Evolutionary conservation across 169 alveolate species (phyloP).

Genomic region (Plasmodium fragile): DNA sequence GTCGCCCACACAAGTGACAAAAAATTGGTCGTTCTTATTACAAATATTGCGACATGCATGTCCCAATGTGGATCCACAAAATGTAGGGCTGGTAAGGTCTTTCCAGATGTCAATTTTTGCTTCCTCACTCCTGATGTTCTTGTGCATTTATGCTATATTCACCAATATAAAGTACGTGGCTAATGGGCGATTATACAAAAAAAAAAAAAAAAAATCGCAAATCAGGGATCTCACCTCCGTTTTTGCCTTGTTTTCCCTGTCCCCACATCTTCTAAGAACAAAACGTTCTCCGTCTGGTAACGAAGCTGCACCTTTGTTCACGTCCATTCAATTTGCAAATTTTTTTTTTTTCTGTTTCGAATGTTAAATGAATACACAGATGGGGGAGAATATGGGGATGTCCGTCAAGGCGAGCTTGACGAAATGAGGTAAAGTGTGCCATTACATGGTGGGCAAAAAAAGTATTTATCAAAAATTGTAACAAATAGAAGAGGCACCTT

Average conservation of each 20-base stretch:
- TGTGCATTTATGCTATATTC: neutral
- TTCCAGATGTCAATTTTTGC: neutral
- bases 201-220: neutral
- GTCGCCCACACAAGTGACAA: neutral
- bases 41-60: neutral
- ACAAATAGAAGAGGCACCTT: neutral
- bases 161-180: neutral
- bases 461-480: neutral
- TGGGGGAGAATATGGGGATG: neutral
- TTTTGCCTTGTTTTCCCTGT: neutral
- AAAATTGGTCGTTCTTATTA: neutral
- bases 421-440: neutral
- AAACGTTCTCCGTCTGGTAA: neutral
- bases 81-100: neutral
- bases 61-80: neutral
- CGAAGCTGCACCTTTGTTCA: neutral
- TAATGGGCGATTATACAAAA: neutral
- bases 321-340: neutral
- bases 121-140: neutral
- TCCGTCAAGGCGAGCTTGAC: neutral
- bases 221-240: neutral
- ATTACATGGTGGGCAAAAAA: neutral
- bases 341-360: neutral
- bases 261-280: neutral
- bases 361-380: neutral